These are phyloP conservation scores for Pleurotus tuber-regium DNA, from an alignment of 768 basidiomycete species.

Conservation along the genomic window DNA sequence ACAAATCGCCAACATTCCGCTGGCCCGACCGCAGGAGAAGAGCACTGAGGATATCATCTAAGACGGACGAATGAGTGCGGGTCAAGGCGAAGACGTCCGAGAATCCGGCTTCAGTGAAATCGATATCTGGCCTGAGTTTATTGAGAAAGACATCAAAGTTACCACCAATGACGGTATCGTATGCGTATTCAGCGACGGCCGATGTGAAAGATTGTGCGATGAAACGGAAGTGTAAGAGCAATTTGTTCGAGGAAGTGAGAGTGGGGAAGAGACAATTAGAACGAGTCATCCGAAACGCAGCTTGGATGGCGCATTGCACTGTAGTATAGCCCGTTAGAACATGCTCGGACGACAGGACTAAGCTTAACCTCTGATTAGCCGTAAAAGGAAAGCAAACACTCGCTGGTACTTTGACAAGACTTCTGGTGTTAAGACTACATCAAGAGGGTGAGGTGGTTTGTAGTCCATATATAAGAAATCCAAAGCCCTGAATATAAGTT, in stretches of 20 bases:
- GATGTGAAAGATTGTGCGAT: conserved; percentile 68
- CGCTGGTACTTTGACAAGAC: conserved; percentile 85
- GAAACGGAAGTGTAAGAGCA: conserved; percentile 71
- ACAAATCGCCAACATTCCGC: conserved; percentile 58
- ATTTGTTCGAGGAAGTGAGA: conserved; percentile 45
- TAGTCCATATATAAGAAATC: conserved; percentile 92
- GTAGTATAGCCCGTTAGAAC: too few species aligned
- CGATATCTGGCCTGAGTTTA: conserved; percentile 26
- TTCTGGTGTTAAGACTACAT: conserved; percentile 65
- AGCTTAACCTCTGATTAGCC: conserved; percentile 80
- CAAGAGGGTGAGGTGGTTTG: conserved; percentile 78
- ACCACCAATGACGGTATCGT: conserved; percentile 77
- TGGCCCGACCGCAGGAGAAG: conserved; percentile 73
- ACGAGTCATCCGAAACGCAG: conserved; percentile 64
- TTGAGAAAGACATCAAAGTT: conserved; percentile 72
- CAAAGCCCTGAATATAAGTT: conserved; percentile 53
- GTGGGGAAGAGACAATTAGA: conserved; percentile 56
- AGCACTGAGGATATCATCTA: conserved; percentile 76
- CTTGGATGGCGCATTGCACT: conserved; percentile 69
- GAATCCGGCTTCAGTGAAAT: conserved; percentile 31
- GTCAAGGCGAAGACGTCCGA: conserved; percentile 76
- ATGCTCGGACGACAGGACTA: too few species aligned
- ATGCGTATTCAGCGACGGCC: conserved; percentile 67
- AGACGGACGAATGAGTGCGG: conserved; percentile 58
- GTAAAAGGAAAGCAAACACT: conserved; percentile 76